These are phyloP conservation scores for Nicotiana rustica DNA, from an alignment of 305 asterid genomes.

Conservation along the genomic window DNA sequence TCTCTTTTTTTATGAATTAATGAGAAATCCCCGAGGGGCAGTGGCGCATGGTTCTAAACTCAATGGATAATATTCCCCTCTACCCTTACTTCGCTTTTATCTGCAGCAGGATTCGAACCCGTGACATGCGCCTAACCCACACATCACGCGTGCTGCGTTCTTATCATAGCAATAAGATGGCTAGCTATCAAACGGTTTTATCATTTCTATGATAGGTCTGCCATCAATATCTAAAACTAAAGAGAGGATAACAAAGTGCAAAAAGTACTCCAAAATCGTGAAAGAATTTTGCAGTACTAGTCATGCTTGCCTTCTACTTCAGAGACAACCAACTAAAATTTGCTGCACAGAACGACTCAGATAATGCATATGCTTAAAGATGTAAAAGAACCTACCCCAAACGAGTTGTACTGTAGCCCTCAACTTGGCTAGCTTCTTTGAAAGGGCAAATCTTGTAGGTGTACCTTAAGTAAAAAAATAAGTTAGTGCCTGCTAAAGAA, in stretches of 20 bases:
- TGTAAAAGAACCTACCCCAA: slow-evolving; percentile 74
- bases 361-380: slow-evolving; percentile 22
- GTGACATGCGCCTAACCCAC: background rate
- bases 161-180: background rate
- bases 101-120: background rate
- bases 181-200: background rate
- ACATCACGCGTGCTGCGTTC: background rate
- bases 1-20: background rate
- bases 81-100: background rate
- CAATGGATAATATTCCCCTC: background rate
- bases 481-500: slow-evolving; percentile 38
- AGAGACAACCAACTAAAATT: background rate
- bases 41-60: slow-evolving; percentile 1
- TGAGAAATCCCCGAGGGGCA: background rate
- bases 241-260: background rate
- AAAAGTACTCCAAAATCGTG: background rate
- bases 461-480: slow-evolving; percentile 64
- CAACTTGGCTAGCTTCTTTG: slow-evolving; percentile 92
- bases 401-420: slow-evolving; percentile 88
- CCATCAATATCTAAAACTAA: slow-evolving; percentile 1
- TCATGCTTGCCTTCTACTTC: slow-evolving; percentile 8
- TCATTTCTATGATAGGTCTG: background rate
- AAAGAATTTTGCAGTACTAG: background rate
- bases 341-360: background rate
- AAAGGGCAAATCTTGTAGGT: slow-evolving; percentile 90